Percentiles rank a stretch among this genome's conserved stretches.
Conservation (phyloP, 441 rosid species). For the Breynia disticha region DNA sequence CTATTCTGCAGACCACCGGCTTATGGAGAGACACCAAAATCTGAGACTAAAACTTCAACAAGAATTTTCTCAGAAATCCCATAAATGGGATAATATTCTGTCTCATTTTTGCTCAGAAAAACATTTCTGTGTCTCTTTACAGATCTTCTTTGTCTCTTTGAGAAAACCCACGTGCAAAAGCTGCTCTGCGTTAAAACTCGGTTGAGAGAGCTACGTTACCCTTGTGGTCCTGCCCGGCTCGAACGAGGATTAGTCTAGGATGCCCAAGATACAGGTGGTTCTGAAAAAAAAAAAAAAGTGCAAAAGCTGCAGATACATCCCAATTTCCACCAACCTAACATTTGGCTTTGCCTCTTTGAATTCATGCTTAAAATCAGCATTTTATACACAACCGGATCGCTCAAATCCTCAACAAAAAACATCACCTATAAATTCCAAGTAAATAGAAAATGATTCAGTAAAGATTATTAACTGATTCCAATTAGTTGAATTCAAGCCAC, state of each 20-base stretch:
- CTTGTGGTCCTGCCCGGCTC: too few relatives aligned
- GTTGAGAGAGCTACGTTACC: too few relatives aligned
- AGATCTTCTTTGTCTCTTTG: constrained; percentile 16
- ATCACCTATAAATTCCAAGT: constrained; percentile 14
- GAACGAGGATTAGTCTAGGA: too few relatives aligned
- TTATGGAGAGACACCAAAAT: constrained; percentile 15
- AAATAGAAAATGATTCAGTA: not conserved
- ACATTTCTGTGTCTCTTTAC: constrained; percentile 23
- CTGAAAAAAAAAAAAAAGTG: too few relatives aligned
- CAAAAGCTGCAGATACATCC: constrained; percentile 55
- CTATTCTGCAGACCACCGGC: constrained; percentile 23
- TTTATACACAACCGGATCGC: constrained; percentile 11
- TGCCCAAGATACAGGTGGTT: too few relatives aligned
- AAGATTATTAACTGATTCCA: too few relatives aligned
- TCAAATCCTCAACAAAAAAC: constrained; percentile 16
- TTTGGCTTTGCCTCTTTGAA: constrained; percentile 43
- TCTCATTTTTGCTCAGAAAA: constrained; percentile 11
- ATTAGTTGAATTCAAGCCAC: too few relatives aligned
- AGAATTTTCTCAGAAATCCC: constrained; percentile 14
- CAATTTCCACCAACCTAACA: constrained; percentile 51
- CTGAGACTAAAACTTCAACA: constrained; percentile 17
- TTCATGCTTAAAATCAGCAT: constrained; percentile 43
- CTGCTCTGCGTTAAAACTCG: too few relatives aligned
- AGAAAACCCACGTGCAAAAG: constrained; percentile 42
- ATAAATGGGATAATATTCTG: constrained; percentile 7